Base-by-base conservation (phyloP, 257 asterid species). In the Solanum raphanifolium region DNA sequence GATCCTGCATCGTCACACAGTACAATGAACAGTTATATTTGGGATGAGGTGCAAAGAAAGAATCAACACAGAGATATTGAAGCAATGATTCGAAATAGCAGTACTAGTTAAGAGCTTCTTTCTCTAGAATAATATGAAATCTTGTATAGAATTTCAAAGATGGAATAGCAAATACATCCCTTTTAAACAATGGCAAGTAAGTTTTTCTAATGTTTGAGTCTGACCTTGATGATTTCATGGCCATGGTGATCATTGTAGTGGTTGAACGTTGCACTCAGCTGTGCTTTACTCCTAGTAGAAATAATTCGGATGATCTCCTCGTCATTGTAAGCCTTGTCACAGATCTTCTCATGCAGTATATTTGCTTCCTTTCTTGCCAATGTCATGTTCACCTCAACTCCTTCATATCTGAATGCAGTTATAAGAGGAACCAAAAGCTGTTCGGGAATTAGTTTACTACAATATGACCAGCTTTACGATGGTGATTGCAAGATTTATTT, bases 401-500 rank as follows among this genome's bases (percentile, higher is more conserved):
- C 98, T 84, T 91, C 98, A 27, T 94, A 96, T 32, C 98, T 94
- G 85, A 91, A 95, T 75, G 98, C 95, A 91, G 92, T 95, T 90
- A 95, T 94, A 31, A 96, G 96, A 78, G 99, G 98, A 87, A 96
- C 96, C 94, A 96, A 92, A 85, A 96, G 95, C 99, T 95, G 94
- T 92, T 88, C 39, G 65, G 69, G 83, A 83, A 71, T 73, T 72
- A 83, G 81, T 66, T 75, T 48, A 81, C 27, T 18, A 5, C 43
- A 52, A 48, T 46, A 81, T 81, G 10, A 46, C 41, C 85, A 81
- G 66, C n/a, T 25, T 9, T 29, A 48, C 3, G 20, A 43, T 3
- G 0, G 65, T 43, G 9, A 79, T 79, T 79, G 85, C 32, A 27
- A 79, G 0, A 43, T 2, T 27, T 78, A 41, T 25, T 76, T 76